Evolutionary conservation across 441 rosid genomes (phyloP).

Genomic region (Gossypium lobatum): DNA sequence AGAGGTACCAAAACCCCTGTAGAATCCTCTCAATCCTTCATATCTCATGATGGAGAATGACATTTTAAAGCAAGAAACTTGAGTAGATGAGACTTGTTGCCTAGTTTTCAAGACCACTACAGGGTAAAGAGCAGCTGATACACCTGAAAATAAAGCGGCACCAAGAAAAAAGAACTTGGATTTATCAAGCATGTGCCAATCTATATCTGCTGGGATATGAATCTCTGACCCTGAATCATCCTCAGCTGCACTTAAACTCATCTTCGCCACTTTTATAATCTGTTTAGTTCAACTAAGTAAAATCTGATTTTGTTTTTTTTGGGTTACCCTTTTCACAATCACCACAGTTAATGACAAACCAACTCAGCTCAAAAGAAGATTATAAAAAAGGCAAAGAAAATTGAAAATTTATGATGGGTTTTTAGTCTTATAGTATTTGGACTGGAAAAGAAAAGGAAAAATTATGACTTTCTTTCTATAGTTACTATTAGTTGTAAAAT

Average conservation of each 20-base stretch:
- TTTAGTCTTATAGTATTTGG: neutral
- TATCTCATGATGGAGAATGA: constrained; percentile 40
- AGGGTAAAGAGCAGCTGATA: constrained; percentile 65
- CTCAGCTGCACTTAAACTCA: constrained; percentile 51
- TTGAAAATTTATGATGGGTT: neutral
- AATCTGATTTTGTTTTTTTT: neutral
- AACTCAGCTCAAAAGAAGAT: neutral
- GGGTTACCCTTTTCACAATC: neutral
- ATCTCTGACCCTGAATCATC: constrained; percentile 54
- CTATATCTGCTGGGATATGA: constrained; percentile 55
- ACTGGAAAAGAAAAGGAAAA: neutral
- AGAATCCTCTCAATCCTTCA: constrained; percentile 59
- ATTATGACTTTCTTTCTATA: neutral
- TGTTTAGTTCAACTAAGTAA: constrained; percentile 1
- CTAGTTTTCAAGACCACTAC: constrained; percentile 57
- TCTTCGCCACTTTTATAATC: constrained; percentile 49
- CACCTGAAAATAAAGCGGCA: constrained; percentile 63
- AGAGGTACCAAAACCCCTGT: constrained; percentile 66
- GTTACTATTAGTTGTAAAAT: neutral
- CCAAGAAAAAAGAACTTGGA: constrained; percentile 66
- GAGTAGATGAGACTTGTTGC: constrained; percentile 48
- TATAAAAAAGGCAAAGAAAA: neutral
- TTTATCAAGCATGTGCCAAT: constrained; percentile 79
- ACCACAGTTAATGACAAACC: constrained; percentile 3
- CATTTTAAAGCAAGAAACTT: constrained; percentile 43